phyloP scores from a whole-genome alignment of 306 rosid species.

The Rubus idaeus region DNA sequence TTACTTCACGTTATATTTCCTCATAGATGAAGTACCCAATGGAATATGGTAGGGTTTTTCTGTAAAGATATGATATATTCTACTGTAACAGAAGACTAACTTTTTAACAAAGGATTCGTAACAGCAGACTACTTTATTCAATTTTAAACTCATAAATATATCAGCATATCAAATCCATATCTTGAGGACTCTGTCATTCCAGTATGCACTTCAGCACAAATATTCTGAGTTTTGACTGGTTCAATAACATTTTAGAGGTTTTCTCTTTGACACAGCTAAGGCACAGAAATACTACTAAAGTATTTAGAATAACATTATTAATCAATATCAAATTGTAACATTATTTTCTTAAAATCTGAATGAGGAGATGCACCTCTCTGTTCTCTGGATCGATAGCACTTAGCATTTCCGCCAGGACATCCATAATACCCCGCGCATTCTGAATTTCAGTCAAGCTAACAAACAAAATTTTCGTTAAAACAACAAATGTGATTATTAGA shows the following conservation, averaged over 20 bases:
- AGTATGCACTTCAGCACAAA: neutral
- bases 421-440: conserved; percentile 96
- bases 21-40: neutral
- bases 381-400: conserved; percentile 80
- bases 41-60: neutral
- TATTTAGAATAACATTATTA: no score
- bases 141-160: neutral
- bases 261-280: neutral
- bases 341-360: conserved; percentile 19
- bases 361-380: conserved; percentile 63
- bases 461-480: conserved; percentile 30
- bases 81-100: neutral
- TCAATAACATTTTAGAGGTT: neutral
- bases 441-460: conserved; percentile 87
- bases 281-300: neutral
- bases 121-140: neutral
- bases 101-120: neutral
- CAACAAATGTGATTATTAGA: neutral
- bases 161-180: neutral
- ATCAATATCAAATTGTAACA: neutral
- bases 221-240: neutral
- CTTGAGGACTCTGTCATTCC: neutral
- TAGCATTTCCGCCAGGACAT: conserved; percentile 92
- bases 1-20: neutral
- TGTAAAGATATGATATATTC: neutral